phyloP scores from a whole-genome alignment of 352 stramenopile species.

The Globisporangium polare region DNA sequence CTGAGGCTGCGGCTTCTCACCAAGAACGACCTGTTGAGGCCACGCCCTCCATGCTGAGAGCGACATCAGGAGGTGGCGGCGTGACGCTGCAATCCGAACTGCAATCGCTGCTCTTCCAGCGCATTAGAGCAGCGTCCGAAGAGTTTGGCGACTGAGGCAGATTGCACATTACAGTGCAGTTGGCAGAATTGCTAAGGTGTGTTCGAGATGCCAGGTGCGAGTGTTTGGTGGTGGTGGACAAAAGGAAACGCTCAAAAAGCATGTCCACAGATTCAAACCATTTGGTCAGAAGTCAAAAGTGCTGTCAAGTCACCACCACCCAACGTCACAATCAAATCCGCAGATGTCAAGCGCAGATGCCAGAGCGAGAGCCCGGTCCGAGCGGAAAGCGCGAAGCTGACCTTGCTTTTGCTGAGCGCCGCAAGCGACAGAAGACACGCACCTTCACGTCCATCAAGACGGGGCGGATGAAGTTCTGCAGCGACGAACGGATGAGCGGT shows the following conservation, averaged over 20 bases:
- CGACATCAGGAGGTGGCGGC: not conserved
- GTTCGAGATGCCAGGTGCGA: not conserved
- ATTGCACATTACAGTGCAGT: not conserved
- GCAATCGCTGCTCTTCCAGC: slow-evolving; percentile 12
- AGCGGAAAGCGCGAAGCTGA: too few species aligned
- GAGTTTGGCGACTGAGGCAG: slow-evolving; percentile 6
- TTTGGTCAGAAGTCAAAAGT: too few species aligned
- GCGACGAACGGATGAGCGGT: too few species aligned
- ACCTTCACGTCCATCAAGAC: too few species aligned
- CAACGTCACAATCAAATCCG: not conserved
- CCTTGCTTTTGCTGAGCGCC: too few species aligned
- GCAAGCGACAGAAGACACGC: too few species aligned
- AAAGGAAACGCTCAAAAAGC: not conserved
- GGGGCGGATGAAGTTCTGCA: too few species aligned
- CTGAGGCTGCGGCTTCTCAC: not conserved
- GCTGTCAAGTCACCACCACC: not conserved
- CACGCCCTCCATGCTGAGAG: not conserved
- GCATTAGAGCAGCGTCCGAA: not conserved
- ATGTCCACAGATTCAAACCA: not conserved
- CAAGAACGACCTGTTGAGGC: not conserved
- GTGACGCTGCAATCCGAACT: slow-evolving; percentile 7
- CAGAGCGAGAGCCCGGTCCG: too few species aligned
- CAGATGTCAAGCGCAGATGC: too few species aligned
- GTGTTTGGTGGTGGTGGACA: not conserved
- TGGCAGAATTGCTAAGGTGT: too few species aligned